Conservation (phyloP, 441 rosid genomes). For the Gossypium gossypioides region DNA sequence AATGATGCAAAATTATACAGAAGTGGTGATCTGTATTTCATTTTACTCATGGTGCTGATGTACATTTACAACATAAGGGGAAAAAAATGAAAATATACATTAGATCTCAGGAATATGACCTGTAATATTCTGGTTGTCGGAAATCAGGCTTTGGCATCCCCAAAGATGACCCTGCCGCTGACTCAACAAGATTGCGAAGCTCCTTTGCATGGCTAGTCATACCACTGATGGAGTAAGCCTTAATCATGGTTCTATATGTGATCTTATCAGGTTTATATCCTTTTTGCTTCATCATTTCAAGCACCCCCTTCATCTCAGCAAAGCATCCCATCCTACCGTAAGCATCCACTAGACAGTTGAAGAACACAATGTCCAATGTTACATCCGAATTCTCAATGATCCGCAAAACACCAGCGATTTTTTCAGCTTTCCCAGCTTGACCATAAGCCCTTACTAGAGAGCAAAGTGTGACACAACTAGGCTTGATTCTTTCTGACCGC, state of each 20-base stretch:
- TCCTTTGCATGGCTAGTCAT: constrained; percentile 65
- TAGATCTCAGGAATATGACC: not conserved
- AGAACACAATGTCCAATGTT: constrained; percentile 61
- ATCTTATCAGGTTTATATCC: constrained; percentile 65
- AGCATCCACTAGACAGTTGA: constrained; percentile 78
- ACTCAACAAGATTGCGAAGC: constrained; percentile 29
- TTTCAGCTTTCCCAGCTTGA: constrained; percentile 55
- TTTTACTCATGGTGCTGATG: not conserved
- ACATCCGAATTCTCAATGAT: constrained; percentile 69
- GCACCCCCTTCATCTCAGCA: constrained; percentile 80
- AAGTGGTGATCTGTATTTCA: constrained; percentile 6
- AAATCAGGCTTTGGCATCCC: constrained; percentile 47
- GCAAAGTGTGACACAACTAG: constrained; percentile 76
- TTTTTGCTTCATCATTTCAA: constrained; percentile 57
- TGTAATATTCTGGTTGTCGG: constrained; percentile 10
- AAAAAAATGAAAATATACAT: not conserved
- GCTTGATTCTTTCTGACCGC: constrained; percentile 70
- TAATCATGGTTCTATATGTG: constrained; percentile 75
- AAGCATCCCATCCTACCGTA: constrained; percentile 73
- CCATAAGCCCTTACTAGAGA: constrained; percentile 77
- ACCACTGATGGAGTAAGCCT: constrained; percentile 54
- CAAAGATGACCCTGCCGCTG: constrained; percentile 28
- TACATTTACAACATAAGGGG: not conserved
- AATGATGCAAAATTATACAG: not conserved
- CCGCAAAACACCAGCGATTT: constrained; percentile 58